Base-by-base conservation (phyloP, 1,284 basidiomycete species). In the Agaricales sp. region DNA sequence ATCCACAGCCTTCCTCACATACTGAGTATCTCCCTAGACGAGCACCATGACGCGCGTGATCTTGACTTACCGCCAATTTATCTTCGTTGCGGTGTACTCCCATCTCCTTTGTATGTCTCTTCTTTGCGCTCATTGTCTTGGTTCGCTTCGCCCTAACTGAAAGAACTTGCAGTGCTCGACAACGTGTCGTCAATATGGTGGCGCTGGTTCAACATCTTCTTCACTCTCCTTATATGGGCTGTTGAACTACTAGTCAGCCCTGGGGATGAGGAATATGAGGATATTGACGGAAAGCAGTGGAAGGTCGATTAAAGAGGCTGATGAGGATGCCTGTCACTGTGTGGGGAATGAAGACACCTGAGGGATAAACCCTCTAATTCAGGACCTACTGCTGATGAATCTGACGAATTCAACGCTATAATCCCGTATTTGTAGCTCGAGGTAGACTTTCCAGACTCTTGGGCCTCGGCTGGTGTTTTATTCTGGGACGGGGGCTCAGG, bases 121-220 rank as follows among this genome's bases (percentile, higher is more conserved):
- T 44, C 20, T 48, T 12, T 37, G 22, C 19, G 20, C 24, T 11
- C 11, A 35, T n/a, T 39, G 13, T 19, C 21, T 4, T 35, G 30
- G n/a, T n/a, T 35, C 30, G n/a, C 30, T 35, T 35, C 30, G 11
- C n/a, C 30, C n/a, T n/a, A n/a, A n/a, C n/a, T n/a, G n/a, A n/a
- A n/a, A n/a, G n/a, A n/a, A 35, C 8, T n/a, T 8, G 21, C 18
- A 89, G 87, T 88, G 44, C 65, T 89, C 50, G 83, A 88, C 59
- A 82, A 87, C 58, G 83, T 87, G n/a, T 87, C 86, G 4, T 87
- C 90, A 60, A 77, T 89, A 47, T 91, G 87, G 87, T 90, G 87
- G 84, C 74, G 87, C 56, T 90, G 87, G 87, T 82, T 84, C 69
- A 87, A 87, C 59, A 82, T 91, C 25, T 87, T 89, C 67, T 83